A percentile compares a stretch with the other conserved stretches of the same genome.
These are phyloP conservation scores for Atalantia buxifolia DNA, from an alignment of 345 rosid genomes.

Conservation along the genomic window DNA sequence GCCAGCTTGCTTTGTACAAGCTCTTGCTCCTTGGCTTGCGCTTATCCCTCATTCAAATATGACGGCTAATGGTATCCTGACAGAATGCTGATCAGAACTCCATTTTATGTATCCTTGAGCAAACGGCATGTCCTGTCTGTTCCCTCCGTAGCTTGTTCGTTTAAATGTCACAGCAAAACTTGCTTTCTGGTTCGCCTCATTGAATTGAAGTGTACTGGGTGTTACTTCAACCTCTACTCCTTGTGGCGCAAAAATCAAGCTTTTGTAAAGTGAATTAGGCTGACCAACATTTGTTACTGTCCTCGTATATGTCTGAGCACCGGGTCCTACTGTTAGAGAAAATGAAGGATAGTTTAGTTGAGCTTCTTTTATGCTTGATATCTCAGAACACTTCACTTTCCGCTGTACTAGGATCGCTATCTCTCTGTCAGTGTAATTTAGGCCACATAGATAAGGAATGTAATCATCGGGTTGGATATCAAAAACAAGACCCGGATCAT, in stretches of 20 bases:
- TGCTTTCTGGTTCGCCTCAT: constrained; percentile 18
- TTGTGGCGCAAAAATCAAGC: constrained; percentile 10
- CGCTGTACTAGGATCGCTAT: constrained; percentile 15
- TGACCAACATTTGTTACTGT: constrained; percentile 45
- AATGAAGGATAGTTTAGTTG: constrained; percentile 45
- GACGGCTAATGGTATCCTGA: constrained; percentile 20
- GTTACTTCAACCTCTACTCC: constrained; percentile 17
- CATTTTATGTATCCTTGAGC: constrained; percentile 27
- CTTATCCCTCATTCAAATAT: background rate
- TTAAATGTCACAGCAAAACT: constrained; percentile 22
- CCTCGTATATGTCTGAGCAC: constrained; percentile 25
- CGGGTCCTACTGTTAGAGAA: constrained; percentile 10
- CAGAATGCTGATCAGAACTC: constrained; percentile 18
- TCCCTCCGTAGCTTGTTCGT: background rate
- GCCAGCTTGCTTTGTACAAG: background rate
- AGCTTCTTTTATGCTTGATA: constrained; percentile 13
- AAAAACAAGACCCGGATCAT: constrained; percentile 41
- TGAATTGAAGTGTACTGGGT: background rate
- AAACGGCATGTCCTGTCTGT: background rate
- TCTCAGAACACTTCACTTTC: constrained; percentile 15
- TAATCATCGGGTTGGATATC: constrained; percentile 42
- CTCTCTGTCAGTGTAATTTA: constrained; percentile 26
- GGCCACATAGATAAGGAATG: constrained; percentile 41
- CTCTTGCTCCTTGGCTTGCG: background rate
- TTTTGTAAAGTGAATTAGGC: constrained; percentile 24